Evolutionary conservation across 2,329 filamentous ascomycete genomes (phyloP), one percentile per base, ranked within the genome.

Genomic region (Pseudocercospora ulei): DNA sequence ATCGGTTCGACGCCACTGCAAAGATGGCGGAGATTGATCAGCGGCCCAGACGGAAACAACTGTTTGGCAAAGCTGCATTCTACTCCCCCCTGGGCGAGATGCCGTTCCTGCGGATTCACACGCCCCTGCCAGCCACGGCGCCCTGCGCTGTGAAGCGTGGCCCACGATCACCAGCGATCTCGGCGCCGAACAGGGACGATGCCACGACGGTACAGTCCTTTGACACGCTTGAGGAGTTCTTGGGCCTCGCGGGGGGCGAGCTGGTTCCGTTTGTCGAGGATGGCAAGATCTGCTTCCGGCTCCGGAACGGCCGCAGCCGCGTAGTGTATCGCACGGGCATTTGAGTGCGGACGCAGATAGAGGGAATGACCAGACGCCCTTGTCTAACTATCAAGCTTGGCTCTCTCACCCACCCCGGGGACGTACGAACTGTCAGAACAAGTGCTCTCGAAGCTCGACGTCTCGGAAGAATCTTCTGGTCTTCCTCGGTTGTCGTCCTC

Each of bases 1-100:
- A 39, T 23, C 18, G 31, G 3, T 37, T 49, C 28, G 66, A 66
- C 22, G 67, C 68, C n/a, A 65, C 69, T 4, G 65, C 62, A 40
- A 75, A 72, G 61, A 67, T 78, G 39, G 75, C 72, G 57, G 76
- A 73, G 61, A 72, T 60, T 41, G 45, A 44, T 17, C 36, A 42
- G 8, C 55, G 64, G 1, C 60, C 60, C 3, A 57, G 54, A 1
- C 54, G 61, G 20, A 67, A 66, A 42, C 46, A 54, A 17, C 38
- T 53, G 14, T 54, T 57, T 22, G 49, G 50, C 18, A 52, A 50
- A 27, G 34, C 46, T 6, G 30, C 44, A 7, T 27, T 23, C 3
- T 24, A 36, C 8, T 40, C 48, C 5, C 28, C 39, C 3, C 16
- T 41, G 7, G 39, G 39, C 24, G 29, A 20, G 9, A 30, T 28